Conservation (phyloP, 2,329 filamentous ascomycete genomes). For the Aspergillus novoparasiticus region DNA sequence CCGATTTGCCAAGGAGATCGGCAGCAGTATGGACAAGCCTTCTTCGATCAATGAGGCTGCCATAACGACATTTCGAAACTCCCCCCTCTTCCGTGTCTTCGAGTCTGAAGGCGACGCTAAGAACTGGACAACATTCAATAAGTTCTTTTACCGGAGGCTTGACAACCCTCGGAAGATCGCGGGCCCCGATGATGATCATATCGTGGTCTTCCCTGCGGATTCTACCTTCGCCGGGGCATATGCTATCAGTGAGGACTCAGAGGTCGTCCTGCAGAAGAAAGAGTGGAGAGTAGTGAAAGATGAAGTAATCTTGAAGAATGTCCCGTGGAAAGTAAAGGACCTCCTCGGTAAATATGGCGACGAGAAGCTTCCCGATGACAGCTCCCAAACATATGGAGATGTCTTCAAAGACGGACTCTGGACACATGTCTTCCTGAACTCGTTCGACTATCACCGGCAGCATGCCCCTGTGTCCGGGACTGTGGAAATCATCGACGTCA, state of each 20-base stretch:
- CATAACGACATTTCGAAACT: neutral
- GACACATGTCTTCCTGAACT: too few relatives aligned
- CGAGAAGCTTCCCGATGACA: too few relatives aligned
- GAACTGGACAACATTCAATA: constrained; percentile 1
- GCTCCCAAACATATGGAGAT: too few relatives aligned
- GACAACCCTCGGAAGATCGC: neutral
- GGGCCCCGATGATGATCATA: constrained; percentile 24
- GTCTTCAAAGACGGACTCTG: too few relatives aligned
- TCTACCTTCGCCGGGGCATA: constrained; percentile 31
- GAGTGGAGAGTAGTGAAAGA: neutral
- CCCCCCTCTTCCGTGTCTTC: constrained; percentile 35
- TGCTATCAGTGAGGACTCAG: too few relatives aligned
- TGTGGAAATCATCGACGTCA: too few relatives aligned
- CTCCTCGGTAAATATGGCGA: too few relatives aligned
- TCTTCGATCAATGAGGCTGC: constrained; percentile 31
- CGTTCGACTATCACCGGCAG: too few relatives aligned
- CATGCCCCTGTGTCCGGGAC: too few relatives aligned
- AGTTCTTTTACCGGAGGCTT: constrained; percentile 1
- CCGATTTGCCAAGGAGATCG: constrained; percentile 39
- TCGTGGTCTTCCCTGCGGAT: constrained; percentile 42
- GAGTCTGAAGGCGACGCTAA: constrained; percentile 23
- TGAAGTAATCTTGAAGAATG: neutral
- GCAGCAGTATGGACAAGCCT: constrained; percentile 37
- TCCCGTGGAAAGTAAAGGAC: neutral
- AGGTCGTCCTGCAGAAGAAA: too few relatives aligned